Conservation (phyloP, 2,329 filamentous ascomycete species). For the Talaromyces sp. region DNA sequence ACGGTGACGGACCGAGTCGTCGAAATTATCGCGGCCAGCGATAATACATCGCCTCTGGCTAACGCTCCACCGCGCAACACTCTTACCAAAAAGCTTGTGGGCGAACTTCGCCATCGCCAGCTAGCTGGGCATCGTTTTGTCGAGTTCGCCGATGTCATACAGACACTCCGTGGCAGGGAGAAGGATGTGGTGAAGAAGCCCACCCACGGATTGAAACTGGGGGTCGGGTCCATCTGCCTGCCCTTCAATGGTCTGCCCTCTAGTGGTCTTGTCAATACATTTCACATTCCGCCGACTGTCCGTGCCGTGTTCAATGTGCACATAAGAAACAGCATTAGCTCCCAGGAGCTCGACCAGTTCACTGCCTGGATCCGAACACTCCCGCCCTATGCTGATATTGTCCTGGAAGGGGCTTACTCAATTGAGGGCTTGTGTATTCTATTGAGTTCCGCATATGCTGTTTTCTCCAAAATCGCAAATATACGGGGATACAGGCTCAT, state of each 20-base stretch:
- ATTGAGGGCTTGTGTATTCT: not conserved
- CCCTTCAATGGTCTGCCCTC: not conserved
- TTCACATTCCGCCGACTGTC: not conserved
- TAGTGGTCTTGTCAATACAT: not conserved
- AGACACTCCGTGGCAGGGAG: not conserved
- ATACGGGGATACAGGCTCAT: not conserved
- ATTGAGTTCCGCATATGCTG: not conserved
- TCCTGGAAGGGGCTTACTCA: not conserved
- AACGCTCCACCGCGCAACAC: not conserved
- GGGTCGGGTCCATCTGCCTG: not conserved
- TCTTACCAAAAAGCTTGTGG: not conserved
- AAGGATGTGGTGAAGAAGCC: not conserved
- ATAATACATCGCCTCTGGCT: not conserved
- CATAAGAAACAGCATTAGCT: not conserved
- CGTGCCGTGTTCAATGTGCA: not conserved
- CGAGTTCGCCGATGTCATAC: not conserved
- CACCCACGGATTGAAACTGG: not conserved
- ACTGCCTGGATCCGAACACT: not conserved
- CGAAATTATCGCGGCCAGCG: not conserved
- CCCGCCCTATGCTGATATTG: not conserved
- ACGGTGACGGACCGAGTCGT: not conserved
- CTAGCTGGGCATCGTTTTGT: not conserved
- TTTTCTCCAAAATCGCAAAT: not conserved
- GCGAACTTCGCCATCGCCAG: not conserved
- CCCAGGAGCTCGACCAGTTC: not conserved